phyloP scores from a whole-genome alignment of 2,329 filamentous ascomycete genomes.

The Monilinia vaccinii-corymbosi region DNA sequence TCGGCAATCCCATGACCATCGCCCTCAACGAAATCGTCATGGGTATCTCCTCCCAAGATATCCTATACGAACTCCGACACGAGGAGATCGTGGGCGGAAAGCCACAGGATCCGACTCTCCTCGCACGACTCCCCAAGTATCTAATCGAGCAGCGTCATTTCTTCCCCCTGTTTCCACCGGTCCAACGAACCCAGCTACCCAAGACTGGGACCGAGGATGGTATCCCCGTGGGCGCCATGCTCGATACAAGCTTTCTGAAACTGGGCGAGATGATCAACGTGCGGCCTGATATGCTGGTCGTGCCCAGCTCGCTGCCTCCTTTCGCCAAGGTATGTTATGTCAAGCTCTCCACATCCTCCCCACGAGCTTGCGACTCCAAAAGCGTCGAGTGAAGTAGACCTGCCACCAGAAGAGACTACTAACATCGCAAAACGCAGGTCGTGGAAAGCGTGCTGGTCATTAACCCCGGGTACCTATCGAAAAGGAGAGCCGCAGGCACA shows the following conservation, averaged over 20 bases:
- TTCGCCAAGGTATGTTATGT: conserved; percentile 67
- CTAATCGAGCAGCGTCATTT: conserved; percentile 87
- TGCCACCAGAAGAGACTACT: neutral
- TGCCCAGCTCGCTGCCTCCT: conserved; percentile 73
- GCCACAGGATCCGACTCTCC: conserved; percentile 35
- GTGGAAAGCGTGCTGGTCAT: conserved; percentile 83
- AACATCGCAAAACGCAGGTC: conserved; percentile 46
- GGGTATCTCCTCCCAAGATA: conserved; percentile 74
- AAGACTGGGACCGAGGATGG: conserved; percentile 53
- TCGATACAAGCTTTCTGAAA: conserved; percentile 80
- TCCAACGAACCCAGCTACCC: conserved; percentile 57
- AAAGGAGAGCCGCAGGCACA: conserved; percentile 74
- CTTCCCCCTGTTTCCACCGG: conserved; percentile 79
- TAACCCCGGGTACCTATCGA: conserved; percentile 83
- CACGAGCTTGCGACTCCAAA: neutral
- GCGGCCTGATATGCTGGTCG: conserved; percentile 72
- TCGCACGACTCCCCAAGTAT: conserved; percentile 61
- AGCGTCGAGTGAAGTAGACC: neutral
- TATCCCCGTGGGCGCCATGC: conserved; percentile 60
- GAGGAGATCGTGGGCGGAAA: conserved; percentile 58
- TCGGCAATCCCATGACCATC: conserved; percentile 86
- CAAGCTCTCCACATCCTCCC: no score
- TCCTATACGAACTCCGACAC: conserved; percentile 70
- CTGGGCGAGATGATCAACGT: conserved; percentile 85
- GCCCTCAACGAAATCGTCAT: conserved; percentile 80